Percentiles rank a stretch among this genome's conserved stretches.
phyloP scores from a whole-genome alignment of 352 stramenopile species.

The Peronosclerospora sorghi region DNA sequence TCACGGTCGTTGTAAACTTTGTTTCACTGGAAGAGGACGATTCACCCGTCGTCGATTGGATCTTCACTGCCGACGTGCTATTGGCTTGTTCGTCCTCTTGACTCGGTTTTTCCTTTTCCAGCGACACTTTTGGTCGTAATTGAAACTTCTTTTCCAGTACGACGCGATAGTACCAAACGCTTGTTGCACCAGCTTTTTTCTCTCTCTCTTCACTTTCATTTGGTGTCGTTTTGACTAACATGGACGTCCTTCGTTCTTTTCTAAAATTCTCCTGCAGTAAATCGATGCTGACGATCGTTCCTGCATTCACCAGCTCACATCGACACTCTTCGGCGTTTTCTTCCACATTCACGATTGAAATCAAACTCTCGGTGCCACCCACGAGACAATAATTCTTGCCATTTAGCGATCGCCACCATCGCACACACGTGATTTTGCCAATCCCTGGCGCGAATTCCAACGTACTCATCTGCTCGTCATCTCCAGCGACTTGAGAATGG shows the following conservation, averaged over 20 bases:
- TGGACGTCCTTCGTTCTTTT: slow-evolving; percentile 67
- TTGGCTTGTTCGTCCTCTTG: slow-evolving; percentile 1
- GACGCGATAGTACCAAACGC: slow-evolving; percentile 63
- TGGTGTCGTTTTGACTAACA: slow-evolving; percentile 59
- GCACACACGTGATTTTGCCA: slow-evolving; percentile 45
- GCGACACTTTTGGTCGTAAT: slow-evolving; percentile 10
- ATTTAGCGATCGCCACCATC: slow-evolving; percentile 79
- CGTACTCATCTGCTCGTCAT: slow-evolving; percentile 78
- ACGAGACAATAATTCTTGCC: slow-evolving; percentile 79
- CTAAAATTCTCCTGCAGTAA: slow-evolving; percentile 68
- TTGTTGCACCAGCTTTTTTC: slow-evolving; percentile 11
- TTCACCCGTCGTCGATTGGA: slow-evolving; percentile 10
- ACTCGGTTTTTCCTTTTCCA: slow-evolving; percentile 9
- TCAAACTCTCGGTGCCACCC: slow-evolving; percentile 56
- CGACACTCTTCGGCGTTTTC: slow-evolving; percentile 77
- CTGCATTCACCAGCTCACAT: slow-evolving; percentile 60
- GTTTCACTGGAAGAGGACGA: slow-evolving; percentile 21
- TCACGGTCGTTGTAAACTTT: slow-evolving; percentile 21
- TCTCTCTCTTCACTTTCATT: slow-evolving; percentile 25
- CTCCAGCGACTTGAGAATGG: slow-evolving; percentile 66
- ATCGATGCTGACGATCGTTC: slow-evolving; percentile 60
- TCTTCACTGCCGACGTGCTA: slow-evolving; percentile 11
- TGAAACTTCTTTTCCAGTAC: slow-evolving; percentile 75
- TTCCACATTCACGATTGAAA: slow-evolving; percentile 81
- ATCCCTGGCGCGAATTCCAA: slow-evolving; percentile 71